Evolutionary conservation across 805 yeast genomes (phyloP).

Genomic region (Helenozyma baotianmanensis): DNA sequence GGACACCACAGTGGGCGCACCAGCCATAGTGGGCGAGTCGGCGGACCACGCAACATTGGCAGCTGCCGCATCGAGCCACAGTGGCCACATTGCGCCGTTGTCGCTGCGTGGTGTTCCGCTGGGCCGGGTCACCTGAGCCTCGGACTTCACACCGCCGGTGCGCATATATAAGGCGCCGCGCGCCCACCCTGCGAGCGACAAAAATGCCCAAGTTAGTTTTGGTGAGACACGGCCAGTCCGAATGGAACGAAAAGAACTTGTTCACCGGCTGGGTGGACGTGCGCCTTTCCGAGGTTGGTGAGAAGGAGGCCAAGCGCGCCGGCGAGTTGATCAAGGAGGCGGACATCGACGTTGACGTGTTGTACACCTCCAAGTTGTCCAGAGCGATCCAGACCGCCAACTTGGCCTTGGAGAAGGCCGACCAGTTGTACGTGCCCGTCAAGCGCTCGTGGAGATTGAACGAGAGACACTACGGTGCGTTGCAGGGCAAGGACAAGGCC

Average conservation of each 20-base stretch:
- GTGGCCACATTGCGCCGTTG: no score
- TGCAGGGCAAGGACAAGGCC: constrained; percentile 98
- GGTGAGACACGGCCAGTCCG: constrained; percentile 99
- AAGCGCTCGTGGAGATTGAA: constrained; percentile 96
- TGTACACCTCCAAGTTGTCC: constrained; percentile 85
- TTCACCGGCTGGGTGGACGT: constrained; percentile 99
- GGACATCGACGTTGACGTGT: constrained; percentile 77
- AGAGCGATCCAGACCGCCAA: constrained; percentile 98
- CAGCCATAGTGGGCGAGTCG: no score
- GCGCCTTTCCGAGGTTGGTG: constrained; percentile 75
- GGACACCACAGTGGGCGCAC: no score
- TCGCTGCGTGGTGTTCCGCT: not conserved
- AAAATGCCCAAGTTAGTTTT: constrained; percentile 66
- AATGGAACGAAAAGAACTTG: constrained; percentile 96
- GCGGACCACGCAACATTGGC: no score
- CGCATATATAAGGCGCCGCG: constrained; percentile 9
- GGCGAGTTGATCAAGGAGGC: constrained; percentile 89
- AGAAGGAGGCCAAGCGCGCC: constrained; percentile 87
- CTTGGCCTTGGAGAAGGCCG: constrained; percentile 85
- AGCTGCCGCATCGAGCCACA: no score
- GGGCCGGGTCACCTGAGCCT: constrained; percentile 9
- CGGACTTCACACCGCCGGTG: constrained; percentile 19
- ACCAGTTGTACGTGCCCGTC: constrained; percentile 85
- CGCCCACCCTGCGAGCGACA: not conserved
- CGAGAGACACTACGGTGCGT: constrained; percentile 98